phyloP scores from a whole-genome alignment of 2,329 filamentous ascomycete genomes.

The Dothideomycetes sp. region DNA sequence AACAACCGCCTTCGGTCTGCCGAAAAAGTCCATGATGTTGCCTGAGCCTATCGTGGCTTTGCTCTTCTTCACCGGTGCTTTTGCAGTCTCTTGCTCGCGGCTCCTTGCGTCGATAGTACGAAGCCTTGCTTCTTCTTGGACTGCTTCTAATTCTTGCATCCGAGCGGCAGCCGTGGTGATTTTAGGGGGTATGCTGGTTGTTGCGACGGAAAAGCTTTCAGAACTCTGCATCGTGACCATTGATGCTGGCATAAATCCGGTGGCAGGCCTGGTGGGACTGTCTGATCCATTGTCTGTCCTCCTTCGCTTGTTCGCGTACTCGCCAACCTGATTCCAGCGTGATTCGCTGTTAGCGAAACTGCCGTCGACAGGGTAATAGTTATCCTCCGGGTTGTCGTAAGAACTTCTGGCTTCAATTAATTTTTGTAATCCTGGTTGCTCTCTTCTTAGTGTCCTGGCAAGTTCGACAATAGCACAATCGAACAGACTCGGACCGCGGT shows the following conservation, averaged over 20 bases:
- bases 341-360: slow-evolving; percentile 32
- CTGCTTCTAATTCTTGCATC: slow-evolving; percentile 32
- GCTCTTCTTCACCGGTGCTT: slow-evolving; percentile 23
- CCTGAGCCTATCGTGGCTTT: slow-evolving; percentile 38
- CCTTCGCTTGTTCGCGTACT: neutral
- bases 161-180: slow-evolving; percentile 31
- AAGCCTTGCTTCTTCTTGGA: slow-evolving; percentile 24
- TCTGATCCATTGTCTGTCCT: neutral
- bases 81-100: slow-evolving; percentile 15
- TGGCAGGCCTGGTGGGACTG: slow-evolving; percentile 6
- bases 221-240: slow-evolving; percentile 21
- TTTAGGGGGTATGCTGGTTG: slow-evolving; percentile 22
- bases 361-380: slow-evolving; percentile 58
- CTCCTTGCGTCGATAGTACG: slow-evolving; percentile 22
- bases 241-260: slow-evolving; percentile 16
- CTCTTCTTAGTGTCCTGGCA: slow-evolving; percentile 60
- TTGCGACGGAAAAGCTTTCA: slow-evolving; percentile 22
- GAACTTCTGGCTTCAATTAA: slow-evolving; percentile 41
- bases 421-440: slow-evolving; percentile 46
- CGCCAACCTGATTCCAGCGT: slow-evolving; percentile 29
- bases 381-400: slow-evolving; percentile 55
- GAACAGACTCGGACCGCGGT: slow-evolving; percentile 62
- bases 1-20: slow-evolving; percentile 17
- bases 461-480: slow-evolving; percentile 54
- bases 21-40: slow-evolving; percentile 46